Base-by-base conservation (phyloP, 352 stramenopile genomes). In the Pythium oligandrum region DNA sequence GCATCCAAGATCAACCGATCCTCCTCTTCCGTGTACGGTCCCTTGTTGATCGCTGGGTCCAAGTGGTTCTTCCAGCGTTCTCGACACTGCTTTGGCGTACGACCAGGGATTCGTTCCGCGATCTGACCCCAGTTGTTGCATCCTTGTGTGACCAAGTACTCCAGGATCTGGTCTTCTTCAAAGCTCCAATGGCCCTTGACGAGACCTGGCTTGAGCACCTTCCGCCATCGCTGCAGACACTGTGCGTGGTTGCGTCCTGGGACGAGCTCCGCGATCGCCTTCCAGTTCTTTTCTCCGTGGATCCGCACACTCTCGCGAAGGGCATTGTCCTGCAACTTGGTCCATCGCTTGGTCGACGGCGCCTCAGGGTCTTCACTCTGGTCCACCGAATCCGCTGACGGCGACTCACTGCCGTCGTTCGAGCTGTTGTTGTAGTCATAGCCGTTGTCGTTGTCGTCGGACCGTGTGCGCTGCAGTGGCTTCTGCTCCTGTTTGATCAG, bases 101-200 rank as follows among this genome's bases (percentile, higher is more conserved):
- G 79, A 2, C 94, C 95, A 4, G 92, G 94, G 58, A 98, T 95
- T 33, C 84, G 75, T 43, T 91, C 79, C 9, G 94, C 93, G 48
- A 98, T 97, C 42, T 95, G 78, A 3, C 81, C 88, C 93, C 93
- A 98, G 73, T 97, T 97, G 58, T 96, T 96, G 66, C 89, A 86
- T 39, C 84, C 84, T 50, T 90, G 78, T 12, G 83, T 90, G 40
- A 97, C 87, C 30, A 93, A 67, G 57, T 90, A 88, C 51, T 95
- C 83, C 7, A 98, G 88, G 46, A 98, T 90, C 42, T 93, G 75
- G 71, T 98, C 95, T 60, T 98, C 95, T 62, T 98, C 88, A 53
- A 95, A 92, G 35, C 82, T 96, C 95, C 95, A 98, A 51, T 96
- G 91, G 44, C 93, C 93, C 66, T 99, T 99, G 36, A 97, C 88